Evolutionary conservation across 2,329 filamentous ascomycete genomes (phyloP).

Genomic region (Dactylellina leptospora): DNA sequence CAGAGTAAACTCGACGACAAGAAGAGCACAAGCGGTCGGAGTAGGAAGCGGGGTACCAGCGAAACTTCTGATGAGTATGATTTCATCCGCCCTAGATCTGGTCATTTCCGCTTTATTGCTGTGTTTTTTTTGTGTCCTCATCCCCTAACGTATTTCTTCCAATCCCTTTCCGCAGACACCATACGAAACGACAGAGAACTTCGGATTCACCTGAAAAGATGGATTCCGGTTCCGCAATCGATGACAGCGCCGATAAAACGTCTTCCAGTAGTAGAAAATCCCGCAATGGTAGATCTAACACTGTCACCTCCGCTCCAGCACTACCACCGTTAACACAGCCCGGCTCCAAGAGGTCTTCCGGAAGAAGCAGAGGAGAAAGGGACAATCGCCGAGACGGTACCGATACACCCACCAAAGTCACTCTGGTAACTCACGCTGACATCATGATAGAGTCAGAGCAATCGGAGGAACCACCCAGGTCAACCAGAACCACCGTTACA

Average conservation of each 20-base stretch:
- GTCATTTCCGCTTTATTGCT: slow-evolving; percentile 7
- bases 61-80: slow-evolving; percentile 90
- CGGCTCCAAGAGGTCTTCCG: slow-evolving; percentile 43
- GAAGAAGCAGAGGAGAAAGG: slow-evolving; percentile 46
- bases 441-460: slow-evolving; percentile 53
- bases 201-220: slow-evolving; percentile 73
- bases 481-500: slow-evolving; percentile 42
- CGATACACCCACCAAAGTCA: slow-evolving; percentile 51
- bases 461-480: slow-evolving; percentile 49
- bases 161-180: slow-evolving; percentile 23
- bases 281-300: slow-evolving; percentile 62
- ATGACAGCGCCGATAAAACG: slow-evolving; percentile 67
- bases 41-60: slow-evolving; percentile 83
- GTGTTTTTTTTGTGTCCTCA: slow-evolving; percentile 44
- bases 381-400: slow-evolving; percentile 53
- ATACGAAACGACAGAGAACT: slow-evolving; percentile 81
- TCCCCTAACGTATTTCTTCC: slow-evolving; percentile 55
- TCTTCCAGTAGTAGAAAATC: slow-evolving; percentile 69
- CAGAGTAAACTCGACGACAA: slow-evolving; percentile 86
- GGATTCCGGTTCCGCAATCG: slow-evolving; percentile 73
- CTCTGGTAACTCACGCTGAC: slow-evolving; percentile 53
- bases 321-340: slow-evolving; percentile 52
- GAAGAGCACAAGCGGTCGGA: slow-evolving; percentile 68
- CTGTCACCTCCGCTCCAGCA: slow-evolving; percentile 25
- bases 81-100: slow-evolving; percentile 9